phyloP scores from a whole-genome alignment of 495 filamentous ascomycete genomes.

The Aeminium ludgeri region DNA sequence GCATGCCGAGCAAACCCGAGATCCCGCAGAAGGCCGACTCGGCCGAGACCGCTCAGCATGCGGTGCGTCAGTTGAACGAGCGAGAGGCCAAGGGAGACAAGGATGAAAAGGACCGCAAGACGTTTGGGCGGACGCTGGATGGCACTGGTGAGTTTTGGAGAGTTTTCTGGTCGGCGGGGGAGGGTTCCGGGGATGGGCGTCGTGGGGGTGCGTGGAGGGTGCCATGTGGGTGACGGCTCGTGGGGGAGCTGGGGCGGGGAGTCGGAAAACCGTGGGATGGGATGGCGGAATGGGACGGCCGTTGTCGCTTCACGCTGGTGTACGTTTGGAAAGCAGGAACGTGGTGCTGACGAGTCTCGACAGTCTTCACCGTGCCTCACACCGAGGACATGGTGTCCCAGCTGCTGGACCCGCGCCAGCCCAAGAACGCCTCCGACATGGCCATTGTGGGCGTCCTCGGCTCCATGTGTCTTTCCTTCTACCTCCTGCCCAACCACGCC shows the following conservation, averaged over 20 bases:
- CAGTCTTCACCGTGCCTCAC: slow-evolving; percentile 92
- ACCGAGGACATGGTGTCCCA: slow-evolving; percentile 99
- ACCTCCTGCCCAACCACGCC: slow-evolving; percentile 45
- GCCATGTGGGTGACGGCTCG: too few relatives aligned
- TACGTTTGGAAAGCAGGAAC: too few relatives aligned
- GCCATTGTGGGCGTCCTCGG: slow-evolving; percentile 68
- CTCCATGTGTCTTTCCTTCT: slow-evolving; percentile 53
- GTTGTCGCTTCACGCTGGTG: too few relatives aligned
- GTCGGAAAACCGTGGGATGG: too few relatives aligned
- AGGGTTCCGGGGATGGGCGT: too few relatives aligned
- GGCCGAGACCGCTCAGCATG: slow-evolving; percentile 15
- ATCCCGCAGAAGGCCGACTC: slow-evolving; percentile 13
- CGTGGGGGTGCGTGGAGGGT: too few relatives aligned
- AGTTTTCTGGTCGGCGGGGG: too few relatives aligned
- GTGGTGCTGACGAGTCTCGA: slow-evolving; percentile 12
- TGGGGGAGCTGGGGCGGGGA: too few relatives aligned
- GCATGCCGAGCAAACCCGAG: slow-evolving; percentile 15
- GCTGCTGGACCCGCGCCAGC: slow-evolving; percentile 81
- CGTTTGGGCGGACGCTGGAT: slow-evolving; percentile 81
- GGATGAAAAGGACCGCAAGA: slow-evolving; percentile 46
- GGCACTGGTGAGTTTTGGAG: slow-evolving; percentile 76
- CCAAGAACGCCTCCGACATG: slow-evolving; percentile 81
- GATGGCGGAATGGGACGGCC: too few relatives aligned
- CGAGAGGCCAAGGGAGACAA: slow-evolving; percentile 31
- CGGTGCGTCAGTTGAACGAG: slow-evolving; percentile 20